Conservation (phyloP, 345 rosid genomes). For the Acer negundo region DNA sequence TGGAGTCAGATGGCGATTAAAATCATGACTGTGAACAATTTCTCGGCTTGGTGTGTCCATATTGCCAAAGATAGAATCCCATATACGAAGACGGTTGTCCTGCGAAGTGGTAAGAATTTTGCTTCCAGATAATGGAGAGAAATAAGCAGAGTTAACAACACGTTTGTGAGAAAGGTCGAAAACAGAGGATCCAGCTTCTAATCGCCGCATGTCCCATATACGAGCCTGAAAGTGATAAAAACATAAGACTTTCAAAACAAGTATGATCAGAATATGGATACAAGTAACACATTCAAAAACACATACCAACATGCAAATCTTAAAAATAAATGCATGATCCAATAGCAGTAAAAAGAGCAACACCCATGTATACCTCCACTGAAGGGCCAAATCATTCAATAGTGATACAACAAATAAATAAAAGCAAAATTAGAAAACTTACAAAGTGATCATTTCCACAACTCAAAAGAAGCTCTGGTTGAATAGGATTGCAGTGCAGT, state of each 20-base stretch:
- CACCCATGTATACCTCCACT: neutral
- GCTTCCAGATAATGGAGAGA: constrained; percentile 84
- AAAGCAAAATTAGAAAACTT: constrained; percentile 32
- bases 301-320: neutral
- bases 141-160: constrained; percentile 95
- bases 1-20: constrained; percentile 88
- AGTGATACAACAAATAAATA: neutral
- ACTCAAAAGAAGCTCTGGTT: constrained; percentile 83
- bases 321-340: neutral
- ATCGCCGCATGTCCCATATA: constrained; percentile 87
- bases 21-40: constrained; percentile 98
- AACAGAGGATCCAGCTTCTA: constrained; percentile 63
- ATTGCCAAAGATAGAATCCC: constrained; percentile 90
- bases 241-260: constrained; percentile 8
- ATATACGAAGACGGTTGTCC: constrained; percentile 85
- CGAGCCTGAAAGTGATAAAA: constrained; percentile 66
- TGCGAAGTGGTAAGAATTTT: constrained; percentile 90
- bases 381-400: neutral
- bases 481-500: constrained; percentile 93
- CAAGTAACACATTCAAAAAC: constrained; percentile 1
- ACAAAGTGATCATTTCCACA: constrained; percentile 98
- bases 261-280: constrained; percentile 1
- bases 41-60: constrained; percentile 89
- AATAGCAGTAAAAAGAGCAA: neutral
- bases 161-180: constrained; percentile 69